Conservation (phyloP, 768 basidiomycete genomes). For the Kwoniella sp. region DNA sequence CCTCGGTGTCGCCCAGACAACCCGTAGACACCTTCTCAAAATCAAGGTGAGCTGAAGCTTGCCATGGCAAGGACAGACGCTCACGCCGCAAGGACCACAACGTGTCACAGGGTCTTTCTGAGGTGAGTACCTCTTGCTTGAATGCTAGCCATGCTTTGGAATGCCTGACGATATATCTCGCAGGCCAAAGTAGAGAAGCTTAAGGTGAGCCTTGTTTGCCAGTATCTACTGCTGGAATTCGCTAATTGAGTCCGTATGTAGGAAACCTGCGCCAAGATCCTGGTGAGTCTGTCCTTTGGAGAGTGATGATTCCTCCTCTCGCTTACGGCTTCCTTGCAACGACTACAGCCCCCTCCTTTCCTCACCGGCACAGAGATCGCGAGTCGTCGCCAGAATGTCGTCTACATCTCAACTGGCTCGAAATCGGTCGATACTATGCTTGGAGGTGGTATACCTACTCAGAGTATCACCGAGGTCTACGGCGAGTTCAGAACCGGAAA, state of each 20-base stretch:
- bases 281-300: constrained; percentile 64
- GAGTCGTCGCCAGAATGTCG: constrained; percentile 65
- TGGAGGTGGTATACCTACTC: constrained; percentile 87
- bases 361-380: constrained; percentile 89
- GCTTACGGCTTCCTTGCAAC: background rate
- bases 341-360: constrained; percentile 78
- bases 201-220: constrained; percentile 63
- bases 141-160: background rate
- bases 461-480: constrained; percentile 94
- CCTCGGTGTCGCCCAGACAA: constrained; percentile 76
- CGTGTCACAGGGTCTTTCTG: constrained; percentile 86
- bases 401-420: constrained; percentile 86
- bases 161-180: background rate
- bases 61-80: constrained; percentile 1
- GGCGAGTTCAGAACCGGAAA: constrained; percentile 91
- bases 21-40: constrained; percentile 82
- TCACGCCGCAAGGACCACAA: too few species aligned
- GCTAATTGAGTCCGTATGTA: constrained; percentile 50
- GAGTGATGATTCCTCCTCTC: background rate
- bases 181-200: constrained; percentile 91
- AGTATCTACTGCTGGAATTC: background rate
- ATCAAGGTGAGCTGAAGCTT: constrained; percentile 69
- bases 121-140: constrained; percentile 57
- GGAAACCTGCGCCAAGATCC: constrained; percentile 88
- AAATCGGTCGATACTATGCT: constrained; percentile 85